A percentile compares a stretch with the other conserved stretches of the same genome.
These are phyloP conservation scores for Cladosporium velox DNA, from an alignment of 2,329 filamentous ascomycete genomes.

Conservation along the genomic window DNA sequence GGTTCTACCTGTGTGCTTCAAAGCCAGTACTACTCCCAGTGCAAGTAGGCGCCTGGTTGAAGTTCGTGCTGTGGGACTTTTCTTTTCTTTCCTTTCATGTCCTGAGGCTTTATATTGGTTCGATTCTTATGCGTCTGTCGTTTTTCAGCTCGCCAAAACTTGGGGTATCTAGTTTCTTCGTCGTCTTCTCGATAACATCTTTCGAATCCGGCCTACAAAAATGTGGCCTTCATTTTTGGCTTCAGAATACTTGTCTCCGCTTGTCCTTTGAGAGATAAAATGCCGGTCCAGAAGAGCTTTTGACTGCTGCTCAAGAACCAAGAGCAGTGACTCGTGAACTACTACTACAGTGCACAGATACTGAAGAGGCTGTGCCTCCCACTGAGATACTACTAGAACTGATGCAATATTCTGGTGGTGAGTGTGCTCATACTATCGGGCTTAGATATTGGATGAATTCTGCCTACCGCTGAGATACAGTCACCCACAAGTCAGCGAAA, in stretches of 20 bases:
- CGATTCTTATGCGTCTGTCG: neutral
- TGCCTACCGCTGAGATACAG: neutral
- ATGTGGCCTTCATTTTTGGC: neutral
- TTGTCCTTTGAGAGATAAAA: neutral
- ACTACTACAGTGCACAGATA: neutral
- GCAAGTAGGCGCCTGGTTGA: conserved; percentile 9
- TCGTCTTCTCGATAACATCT: neutral
- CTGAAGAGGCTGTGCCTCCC: neutral
- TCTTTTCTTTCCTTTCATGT: neutral
- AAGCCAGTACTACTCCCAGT: conserved; percentile 31
- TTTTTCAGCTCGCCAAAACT: neutral
- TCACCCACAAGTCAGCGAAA: neutral
- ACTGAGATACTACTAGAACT: neutral
- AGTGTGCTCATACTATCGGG: neutral
- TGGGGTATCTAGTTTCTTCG: neutral
- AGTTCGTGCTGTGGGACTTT: neutral
- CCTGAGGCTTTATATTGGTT: neutral
- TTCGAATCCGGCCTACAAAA: neutral
- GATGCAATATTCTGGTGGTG: neutral
- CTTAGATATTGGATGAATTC: neutral
- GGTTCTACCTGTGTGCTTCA: conserved; percentile 27
- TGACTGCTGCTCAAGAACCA: neutral
- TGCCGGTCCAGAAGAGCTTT: neutral
- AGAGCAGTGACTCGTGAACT: neutral
- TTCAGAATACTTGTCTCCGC: neutral